Percentiles rank a stretch among this genome's conserved stretches.
Conservation (phyloP, 169 alveolate genomes). For the Fabrea salina region DNA sequence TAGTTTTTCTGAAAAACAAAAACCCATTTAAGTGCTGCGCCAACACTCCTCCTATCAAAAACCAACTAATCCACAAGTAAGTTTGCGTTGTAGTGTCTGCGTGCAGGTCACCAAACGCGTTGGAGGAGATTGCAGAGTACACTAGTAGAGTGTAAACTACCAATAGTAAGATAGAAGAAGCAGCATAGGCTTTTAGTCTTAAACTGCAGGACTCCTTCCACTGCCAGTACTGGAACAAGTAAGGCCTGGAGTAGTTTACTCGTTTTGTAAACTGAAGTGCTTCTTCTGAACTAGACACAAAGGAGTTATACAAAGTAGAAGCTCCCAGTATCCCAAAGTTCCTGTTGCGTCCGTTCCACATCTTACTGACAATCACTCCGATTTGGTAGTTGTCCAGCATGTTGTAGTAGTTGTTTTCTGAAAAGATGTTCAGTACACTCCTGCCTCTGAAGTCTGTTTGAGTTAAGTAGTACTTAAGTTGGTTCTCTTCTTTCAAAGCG, state of each 20-base stretch:
- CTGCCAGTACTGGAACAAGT: not conserved
- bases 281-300: not conserved
- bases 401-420: slow-evolving; percentile 20
- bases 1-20: not conserved
- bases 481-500: not conserved
- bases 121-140: not conserved
- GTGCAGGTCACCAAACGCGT: not conserved
- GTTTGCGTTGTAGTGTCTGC: not conserved
- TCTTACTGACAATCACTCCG: slow-evolving; percentile 1
- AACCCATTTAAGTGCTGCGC: slow-evolving; percentile 27
- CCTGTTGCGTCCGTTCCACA: slow-evolving; percentile 13
- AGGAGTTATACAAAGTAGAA: not conserved
- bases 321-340: slow-evolving; percentile 20
- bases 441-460: slow-evolving; percentile 30
- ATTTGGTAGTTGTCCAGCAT: slow-evolving; percentile 38
- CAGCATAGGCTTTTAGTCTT: not conserved
- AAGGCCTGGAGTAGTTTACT: not conserved
- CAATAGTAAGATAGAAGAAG: not conserved
- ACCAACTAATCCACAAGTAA: slow-evolving; percentile 25
- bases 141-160: not conserved
- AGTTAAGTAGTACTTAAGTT: not conserved
- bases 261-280: not conserved
- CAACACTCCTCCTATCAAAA: slow-evolving; percentile 36
- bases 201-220: slow-evolving; percentile 6
- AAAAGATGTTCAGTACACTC: slow-evolving; percentile 33